These are phyloP conservation scores for Penicillium italicum DNA, from an alignment of 2,329 filamentous ascomycete species.

Conservation along the genomic window DNA sequence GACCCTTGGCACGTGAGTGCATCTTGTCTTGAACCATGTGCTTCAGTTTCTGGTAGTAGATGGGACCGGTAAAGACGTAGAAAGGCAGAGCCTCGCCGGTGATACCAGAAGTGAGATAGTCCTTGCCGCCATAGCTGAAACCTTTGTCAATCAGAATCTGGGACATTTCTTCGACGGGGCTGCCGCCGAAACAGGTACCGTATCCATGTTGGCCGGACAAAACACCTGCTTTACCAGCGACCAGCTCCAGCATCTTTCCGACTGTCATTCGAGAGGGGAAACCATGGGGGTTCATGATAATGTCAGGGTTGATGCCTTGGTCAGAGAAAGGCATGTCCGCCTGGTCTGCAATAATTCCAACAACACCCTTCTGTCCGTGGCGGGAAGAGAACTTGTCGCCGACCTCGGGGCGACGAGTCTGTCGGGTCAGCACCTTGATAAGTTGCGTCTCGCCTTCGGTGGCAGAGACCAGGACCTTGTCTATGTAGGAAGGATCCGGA, in stretches of 20 bases:
- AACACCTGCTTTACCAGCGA: conserved; percentile 91
- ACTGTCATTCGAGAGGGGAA: conserved; percentile 99
- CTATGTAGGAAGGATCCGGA: conserved; percentile 80
- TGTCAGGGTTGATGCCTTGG: conserved; percentile 85
- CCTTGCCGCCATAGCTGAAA: conserved; percentile 95
- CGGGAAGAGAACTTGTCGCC: conserved; percentile 99
- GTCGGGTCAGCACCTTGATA: conserved; percentile 92
- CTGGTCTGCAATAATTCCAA: conserved; percentile 93
- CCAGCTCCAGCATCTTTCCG: conserved; percentile 91
- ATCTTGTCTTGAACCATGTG: conserved; percentile 99
- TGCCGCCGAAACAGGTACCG: conserved; percentile 81
- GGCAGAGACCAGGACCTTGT: conserved; percentile 91
- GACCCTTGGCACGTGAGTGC: conserved; percentile 90
- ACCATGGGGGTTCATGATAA: conserved; percentile 99
- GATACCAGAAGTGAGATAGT: conserved; percentile 91
- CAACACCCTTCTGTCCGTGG: conserved; percentile 96
- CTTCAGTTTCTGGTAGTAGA: conserved; percentile 99
- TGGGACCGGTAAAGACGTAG: conserved; percentile 97
- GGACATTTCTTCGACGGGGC: conserved; percentile 84
- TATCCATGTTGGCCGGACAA: conserved; percentile 82
- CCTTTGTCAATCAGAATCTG: conserved; percentile 78
- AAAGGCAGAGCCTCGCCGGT: conserved; percentile 91
- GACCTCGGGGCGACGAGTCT: conserved; percentile 89
- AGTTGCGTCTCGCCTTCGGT: conserved; percentile 82
- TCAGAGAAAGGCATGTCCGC: conserved; percentile 97